Evolutionary conservation across 805 yeast genomes (phyloP).

Genomic region (Aciculoconidium aculeatum): DNA sequence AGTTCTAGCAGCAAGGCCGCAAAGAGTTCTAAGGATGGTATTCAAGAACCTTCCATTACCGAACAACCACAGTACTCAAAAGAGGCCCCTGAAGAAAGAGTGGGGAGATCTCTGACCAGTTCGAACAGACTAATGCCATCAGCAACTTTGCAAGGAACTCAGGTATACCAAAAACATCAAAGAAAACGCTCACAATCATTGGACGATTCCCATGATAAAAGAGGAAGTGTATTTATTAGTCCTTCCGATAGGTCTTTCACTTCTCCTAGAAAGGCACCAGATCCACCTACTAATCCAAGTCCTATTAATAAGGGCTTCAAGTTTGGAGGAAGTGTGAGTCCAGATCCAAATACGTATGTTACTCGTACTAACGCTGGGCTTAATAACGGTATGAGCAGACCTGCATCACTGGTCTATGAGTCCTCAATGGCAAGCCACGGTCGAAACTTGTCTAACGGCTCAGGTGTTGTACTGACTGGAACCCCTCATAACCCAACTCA

Average conservation of each 20-base stretch:
- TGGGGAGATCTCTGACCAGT: background rate
- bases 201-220: slow-evolving; percentile 31
- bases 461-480: too few relatives aligned
- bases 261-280: slow-evolving; percentile 72
- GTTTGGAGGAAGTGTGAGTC: slow-evolving; percentile 30
- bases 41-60: too few relatives aligned
- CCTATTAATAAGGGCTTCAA: slow-evolving; percentile 24
- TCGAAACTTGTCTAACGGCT: slow-evolving; percentile 43
- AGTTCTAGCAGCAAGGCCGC: background rate
- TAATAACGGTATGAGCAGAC: slow-evolving; percentile 24
- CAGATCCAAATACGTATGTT: slow-evolving; percentile 13
- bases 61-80: too few relatives aligned
- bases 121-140: slow-evolving; percentile 1
- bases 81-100: too few relatives aligned
- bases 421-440: slow-evolving; percentile 33
- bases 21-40: background rate
- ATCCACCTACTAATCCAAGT: slow-evolving; percentile 47
- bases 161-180: slow-evolving; percentile 21
- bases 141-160: background rate
- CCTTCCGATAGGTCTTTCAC: slow-evolving; percentile 31
- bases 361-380: slow-evolving; percentile 22
- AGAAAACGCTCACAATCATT: slow-evolving; percentile 48
- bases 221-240: slow-evolving; percentile 14
- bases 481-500: slow-evolving; percentile 17
- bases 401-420: slow-evolving; percentile 49